These are phyloP conservation scores for Isoetes engelmannii DNA, from an alignment of 83 land plant species.

Conservation along the genomic window DNA sequence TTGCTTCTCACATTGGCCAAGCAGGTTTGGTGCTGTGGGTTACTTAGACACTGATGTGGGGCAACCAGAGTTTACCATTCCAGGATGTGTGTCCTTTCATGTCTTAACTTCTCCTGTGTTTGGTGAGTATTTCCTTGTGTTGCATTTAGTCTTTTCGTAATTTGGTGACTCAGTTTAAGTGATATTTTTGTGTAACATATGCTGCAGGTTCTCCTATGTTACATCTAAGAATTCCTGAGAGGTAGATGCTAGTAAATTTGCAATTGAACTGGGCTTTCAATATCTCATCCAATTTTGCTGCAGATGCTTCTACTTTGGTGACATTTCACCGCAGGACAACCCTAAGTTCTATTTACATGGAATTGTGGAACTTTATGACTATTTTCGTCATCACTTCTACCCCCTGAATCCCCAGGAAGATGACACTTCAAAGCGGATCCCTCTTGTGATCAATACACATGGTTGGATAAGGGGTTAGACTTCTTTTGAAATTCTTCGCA, in stretches of 20 bases:
- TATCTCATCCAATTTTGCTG: too few species aligned
- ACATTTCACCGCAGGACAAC: constrained; percentile 68
- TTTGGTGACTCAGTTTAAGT: background rate
- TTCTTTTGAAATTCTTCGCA: too few species aligned
- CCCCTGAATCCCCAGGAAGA: constrained; percentile 9
- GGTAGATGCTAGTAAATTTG: constrained; percentile 33
- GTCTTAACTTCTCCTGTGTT: constrained; percentile 50
- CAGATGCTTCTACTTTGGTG: constrained; percentile 85
- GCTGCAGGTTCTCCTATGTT: constrained; percentile 57
- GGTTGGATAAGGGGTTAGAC: constrained; percentile 89
- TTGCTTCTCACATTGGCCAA: too few species aligned
- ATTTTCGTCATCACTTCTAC: constrained; percentile 42
- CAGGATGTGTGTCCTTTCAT: constrained; percentile 77
- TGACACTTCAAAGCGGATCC: too few species aligned
- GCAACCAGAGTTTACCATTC: constrained; percentile 81
- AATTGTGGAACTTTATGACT: constrained; percentile 47
- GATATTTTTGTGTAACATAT: too few species aligned
- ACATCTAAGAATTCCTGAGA: constrained; percentile 63
- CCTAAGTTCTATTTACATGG: constrained; percentile 47
- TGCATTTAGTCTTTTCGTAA: too few species aligned
- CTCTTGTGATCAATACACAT: constrained; percentile 79
- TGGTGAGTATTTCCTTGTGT: constrained; percentile 33
- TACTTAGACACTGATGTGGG: constrained; percentile 96
- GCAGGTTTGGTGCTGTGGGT: constrained; percentile 60
- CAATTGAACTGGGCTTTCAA: constrained; percentile 2